Conservation (phyloP, 805 yeast species). For the Candida methanosorbosa region DNA sequence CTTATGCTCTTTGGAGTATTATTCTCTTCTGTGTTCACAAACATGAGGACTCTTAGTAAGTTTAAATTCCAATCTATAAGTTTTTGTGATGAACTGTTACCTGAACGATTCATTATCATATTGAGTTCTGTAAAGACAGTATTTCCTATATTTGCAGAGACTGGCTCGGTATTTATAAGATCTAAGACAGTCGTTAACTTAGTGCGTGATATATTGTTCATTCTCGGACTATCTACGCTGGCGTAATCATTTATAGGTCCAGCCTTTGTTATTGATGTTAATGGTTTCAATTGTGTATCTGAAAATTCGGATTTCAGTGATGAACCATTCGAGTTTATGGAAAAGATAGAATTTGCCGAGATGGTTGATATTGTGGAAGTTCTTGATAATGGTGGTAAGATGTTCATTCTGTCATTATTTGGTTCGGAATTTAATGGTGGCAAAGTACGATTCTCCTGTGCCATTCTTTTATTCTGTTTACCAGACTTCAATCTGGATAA, state of each 20-base stretch:
- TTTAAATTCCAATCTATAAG: constrained; percentile 46
- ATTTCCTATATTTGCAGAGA: constrained; percentile 13
- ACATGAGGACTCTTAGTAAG: constrained; percentile 38
- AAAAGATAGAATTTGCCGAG: neutral
- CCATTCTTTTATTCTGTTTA: neutral
- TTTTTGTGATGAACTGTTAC: constrained; percentile 23
- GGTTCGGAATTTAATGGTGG: neutral
- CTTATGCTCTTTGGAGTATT: constrained; percentile 5
- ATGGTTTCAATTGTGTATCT: neutral
- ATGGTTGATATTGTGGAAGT: constrained; percentile 1
- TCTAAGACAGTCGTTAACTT: constrained; percentile 12
- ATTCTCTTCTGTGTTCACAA: constrained; percentile 18
- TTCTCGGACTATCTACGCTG: neutral
- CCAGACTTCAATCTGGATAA: constrained; percentile 5
- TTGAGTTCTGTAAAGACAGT: constrained; percentile 17
- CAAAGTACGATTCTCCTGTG: neutral
- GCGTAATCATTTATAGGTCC: neutral
- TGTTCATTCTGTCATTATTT: neutral
- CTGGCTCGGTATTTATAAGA: neutral
- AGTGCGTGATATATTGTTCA: constrained; percentile 1
- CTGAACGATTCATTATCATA: constrained; percentile 6
- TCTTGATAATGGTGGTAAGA: constrained; percentile 2
- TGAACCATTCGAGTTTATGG: neutral
- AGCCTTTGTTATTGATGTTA: constrained; percentile 2
- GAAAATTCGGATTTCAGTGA: constrained; percentile 1